Percentiles rank a stretch among this genome's conserved stretches.
These are phyloP conservation scores for Fraxinus excelsior DNA, from an alignment of 257 asterid genomes.

Conservation along the genomic window DNA sequence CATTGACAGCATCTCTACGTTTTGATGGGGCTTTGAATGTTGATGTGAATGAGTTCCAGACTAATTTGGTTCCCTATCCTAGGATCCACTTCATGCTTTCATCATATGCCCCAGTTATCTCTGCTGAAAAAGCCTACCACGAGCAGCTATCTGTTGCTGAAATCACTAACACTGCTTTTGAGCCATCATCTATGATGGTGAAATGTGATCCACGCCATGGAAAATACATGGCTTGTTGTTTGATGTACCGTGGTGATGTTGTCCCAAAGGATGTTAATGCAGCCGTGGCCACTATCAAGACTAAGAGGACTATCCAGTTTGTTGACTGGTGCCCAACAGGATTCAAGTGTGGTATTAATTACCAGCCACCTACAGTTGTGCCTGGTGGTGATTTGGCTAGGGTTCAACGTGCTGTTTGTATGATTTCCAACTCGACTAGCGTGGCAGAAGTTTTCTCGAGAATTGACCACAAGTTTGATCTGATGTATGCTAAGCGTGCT, in stretches of 20 bases:
- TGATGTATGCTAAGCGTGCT: constrained; percentile 92
- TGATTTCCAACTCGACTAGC: constrained; percentile 95
- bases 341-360: constrained; percentile 92
- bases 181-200: constrained; percentile 98
- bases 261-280: constrained; percentile 97
- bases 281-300: constrained; percentile 94
- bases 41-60: constrained; percentile 94
- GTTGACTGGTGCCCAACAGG: constrained; percentile 99
- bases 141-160: constrained; percentile 95
- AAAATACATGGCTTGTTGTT: constrained; percentile 95
- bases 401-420: constrained; percentile 97
- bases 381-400: constrained; percentile 95
- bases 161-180: constrained; percentile 93
- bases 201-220: constrained; percentile 96
- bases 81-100: constrained; percentile 98
- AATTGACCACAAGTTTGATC: constrained; percentile 86
- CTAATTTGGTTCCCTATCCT: constrained; percentile 95
- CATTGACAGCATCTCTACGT: constrained; percentile 84
- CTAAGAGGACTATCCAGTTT: constrained; percentile 93
- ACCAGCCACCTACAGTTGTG: constrained; percentile 96
- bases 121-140: constrained; percentile 91
- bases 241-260: constrained; percentile 96
- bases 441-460: constrained; percentile 98
- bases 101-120: constrained; percentile 89
- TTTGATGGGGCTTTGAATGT: constrained; percentile 94